Base-by-base conservation (phyloP, 176 grass and related monocot genomes). In the Typha latifolia region DNA sequence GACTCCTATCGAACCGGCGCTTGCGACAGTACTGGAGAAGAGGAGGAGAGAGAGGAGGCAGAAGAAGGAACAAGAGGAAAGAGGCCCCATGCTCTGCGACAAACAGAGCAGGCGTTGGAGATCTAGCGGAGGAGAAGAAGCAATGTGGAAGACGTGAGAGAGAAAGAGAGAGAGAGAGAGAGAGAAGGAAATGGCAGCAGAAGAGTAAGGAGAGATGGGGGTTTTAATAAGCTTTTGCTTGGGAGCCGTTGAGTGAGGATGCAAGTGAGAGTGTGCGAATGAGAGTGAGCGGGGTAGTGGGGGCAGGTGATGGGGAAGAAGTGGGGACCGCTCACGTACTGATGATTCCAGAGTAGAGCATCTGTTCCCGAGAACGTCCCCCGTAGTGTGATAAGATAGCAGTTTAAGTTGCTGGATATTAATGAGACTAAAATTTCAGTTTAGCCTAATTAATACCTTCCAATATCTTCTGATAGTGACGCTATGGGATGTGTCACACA, bases 1-100 rank as follows among this genome's bases (percentile, higher is more conserved):
- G 26, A 99, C 79, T 14, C 94, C 94, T 73, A 99, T 80, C 1
- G 64, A 55, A 0, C 94, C 89, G 4, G 76, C 94, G 13, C 85
- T 85, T 91, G 84, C 69, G 53, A 14, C 0, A 19, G 12, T 29
- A 29, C 27, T 52, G 47, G 5, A 34, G 32, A 49, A 49, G 47
- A 61, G 20, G 57, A 67, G 59, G 48, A 64, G 15, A 37, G 21
- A 3, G 48, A 13, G 64, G 67, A 65, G 24, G 66, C 48, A 16
- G 5, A 64, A 27, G 69, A 72, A 12, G 49, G 57, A 79, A 59
- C n/a, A 72, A 61, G 62, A 6, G 14, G n/a, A 32, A 29, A 79
- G 55, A 65, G 19, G 50, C 31, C 68, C 69, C 69, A 79, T 79
- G 69, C 77, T 79, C 77, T 79, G 69, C 49, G 61, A 72, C 68